Percentiles rank a stretch among this genome's conserved stretches.
Conservation (phyloP, 2,329 filamentous ascomycete species). For the Arachnomyces sp. region DNA sequence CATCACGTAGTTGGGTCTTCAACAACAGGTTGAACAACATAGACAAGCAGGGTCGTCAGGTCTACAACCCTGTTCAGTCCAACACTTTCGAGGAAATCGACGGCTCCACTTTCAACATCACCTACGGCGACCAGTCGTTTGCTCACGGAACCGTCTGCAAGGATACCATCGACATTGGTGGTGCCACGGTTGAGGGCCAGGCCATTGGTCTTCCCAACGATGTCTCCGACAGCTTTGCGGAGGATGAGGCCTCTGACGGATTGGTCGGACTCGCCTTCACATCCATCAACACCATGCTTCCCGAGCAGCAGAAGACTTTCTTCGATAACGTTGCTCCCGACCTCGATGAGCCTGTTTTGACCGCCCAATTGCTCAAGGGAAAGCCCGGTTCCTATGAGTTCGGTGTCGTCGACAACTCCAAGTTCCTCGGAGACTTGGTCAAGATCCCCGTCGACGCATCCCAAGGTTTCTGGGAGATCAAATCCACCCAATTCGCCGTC, state of each 20-base stretch:
- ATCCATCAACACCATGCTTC: slow-evolving; percentile 56
- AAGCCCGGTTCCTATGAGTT: slow-evolving; percentile 63
- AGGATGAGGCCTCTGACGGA: slow-evolving; percentile 57
- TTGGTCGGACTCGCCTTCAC: slow-evolving; percentile 61
- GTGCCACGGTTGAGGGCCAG: slow-evolving; percentile 52
- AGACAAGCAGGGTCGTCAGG: slow-evolving; percentile 43
- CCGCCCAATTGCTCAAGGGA: slow-evolving; percentile 56
- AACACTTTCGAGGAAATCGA: slow-evolving; percentile 41
- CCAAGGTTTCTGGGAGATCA: slow-evolving; percentile 62
- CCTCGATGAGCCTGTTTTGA: slow-evolving; percentile 60
- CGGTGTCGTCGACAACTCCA: slow-evolving; percentile 56
- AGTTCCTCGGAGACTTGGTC: slow-evolving; percentile 55
- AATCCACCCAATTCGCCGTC: slow-evolving; percentile 49
- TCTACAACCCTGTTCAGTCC: slow-evolving; percentile 48
- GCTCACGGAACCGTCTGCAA: slow-evolving; percentile 56
- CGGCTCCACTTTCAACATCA: slow-evolving; percentile 52
- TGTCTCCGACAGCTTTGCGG: slow-evolving; percentile 51
- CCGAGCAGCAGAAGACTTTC: slow-evolving; percentile 59
- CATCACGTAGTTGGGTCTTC: slow-evolving; percentile 54
- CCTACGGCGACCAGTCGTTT: slow-evolving; percentile 60
- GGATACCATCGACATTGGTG: slow-evolving; percentile 61
- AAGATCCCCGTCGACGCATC: slow-evolving; percentile 55
- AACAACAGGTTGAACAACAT: slow-evolving; percentile 47
- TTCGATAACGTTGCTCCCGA: slow-evolving; percentile 59
- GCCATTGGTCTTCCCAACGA: slow-evolving; percentile 58